Percentiles rank a stretch among this genome's conserved stretches.
These are phyloP conservation scores for Triticum monococcum DNA, from an alignment of 176 grass and related monocot genomes.

Conservation along the genomic window DNA sequence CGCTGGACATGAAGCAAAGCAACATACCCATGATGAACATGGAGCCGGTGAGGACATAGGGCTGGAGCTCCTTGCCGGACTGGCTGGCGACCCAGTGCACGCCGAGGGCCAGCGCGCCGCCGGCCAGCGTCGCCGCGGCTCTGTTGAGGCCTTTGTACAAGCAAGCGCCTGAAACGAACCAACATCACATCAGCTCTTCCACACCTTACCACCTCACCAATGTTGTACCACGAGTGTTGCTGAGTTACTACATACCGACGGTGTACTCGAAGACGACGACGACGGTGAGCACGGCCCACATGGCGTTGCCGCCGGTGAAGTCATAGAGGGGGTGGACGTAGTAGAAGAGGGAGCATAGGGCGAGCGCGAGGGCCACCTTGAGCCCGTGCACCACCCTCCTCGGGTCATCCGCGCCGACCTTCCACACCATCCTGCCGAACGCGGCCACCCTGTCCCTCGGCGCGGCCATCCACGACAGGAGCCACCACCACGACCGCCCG, in stretches of 20 bases:
- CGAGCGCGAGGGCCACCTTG: constrained; percentile 64
- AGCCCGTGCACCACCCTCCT: constrained; percentile 53
- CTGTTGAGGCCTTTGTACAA: constrained; percentile 74
- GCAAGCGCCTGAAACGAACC: constrained; percentile 40
- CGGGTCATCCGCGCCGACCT: constrained; percentile 54
- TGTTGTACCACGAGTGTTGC: too few relatives aligned
- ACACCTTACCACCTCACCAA: background rate
- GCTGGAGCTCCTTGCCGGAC: constrained; percentile 45
- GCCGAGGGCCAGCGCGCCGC: constrained; percentile 53
- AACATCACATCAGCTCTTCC: background rate
- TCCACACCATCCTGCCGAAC: constrained; percentile 49
- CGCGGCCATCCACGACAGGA: constrained; percentile 24
- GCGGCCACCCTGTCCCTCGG: constrained; percentile 16
- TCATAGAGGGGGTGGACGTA: constrained; percentile 57
- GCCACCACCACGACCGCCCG: background rate
- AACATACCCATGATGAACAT: constrained; percentile 54
- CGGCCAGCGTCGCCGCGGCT: constrained; percentile 46
- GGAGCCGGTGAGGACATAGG: constrained; percentile 42
- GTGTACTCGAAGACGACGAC: constrained; percentile 69
- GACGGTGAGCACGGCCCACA: constrained; percentile 76
- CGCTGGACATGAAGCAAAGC: too few relatives aligned
- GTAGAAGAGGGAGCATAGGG: constrained; percentile 61
- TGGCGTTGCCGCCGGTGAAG: constrained; percentile 44
- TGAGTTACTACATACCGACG: constrained; percentile 38
- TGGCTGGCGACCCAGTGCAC: constrained; percentile 50